Base-by-base conservation (phyloP, 2,329 filamentous ascomycete species). In the Pseudonectria buxi region DNA sequence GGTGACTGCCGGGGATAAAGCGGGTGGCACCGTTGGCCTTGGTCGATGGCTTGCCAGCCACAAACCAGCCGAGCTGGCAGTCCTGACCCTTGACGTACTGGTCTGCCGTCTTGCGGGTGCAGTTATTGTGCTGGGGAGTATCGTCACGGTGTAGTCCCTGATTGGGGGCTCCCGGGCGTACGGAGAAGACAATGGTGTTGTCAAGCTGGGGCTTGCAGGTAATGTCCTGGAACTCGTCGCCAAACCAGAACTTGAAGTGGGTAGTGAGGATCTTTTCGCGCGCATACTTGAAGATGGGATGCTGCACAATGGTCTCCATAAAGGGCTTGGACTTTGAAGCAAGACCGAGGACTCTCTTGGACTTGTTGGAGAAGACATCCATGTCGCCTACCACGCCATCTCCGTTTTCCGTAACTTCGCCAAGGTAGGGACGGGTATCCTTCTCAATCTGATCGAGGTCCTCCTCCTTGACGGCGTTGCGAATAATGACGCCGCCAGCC, bases 1-100 rank as follows among this genome's bases (percentile, higher is more conserved):
- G 36, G n/a, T 38, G 36, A 2, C 16, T 26, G 2, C 36, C 36
- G 6, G 36, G 36, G 14, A 38, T 38, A 25, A 38, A 38, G 10
- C 36, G 16, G 1, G 36, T 38, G 18, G 36, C 36, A 4, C 36
- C 36, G 14, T 38, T 38, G 11, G 18, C 36, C 32, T 30, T 33
- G 12, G 31, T 30, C 6, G 31, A 16, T 15, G 26, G 30, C n/a
- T 26, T 32, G 3, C 36, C 36, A 10, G 26, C 36, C 6, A 38
- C 32, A 27, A 38, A 38, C 3, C 33, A 29, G 14, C 31, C 36
- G 6, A 38, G 24, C 3, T 24, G 31, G 5, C 14, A 10, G 15
- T 38, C 36, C 7, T 18, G 31, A 22, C 31, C 31, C 5, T 29
- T 30, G 11, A 29, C 4, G 15, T 38, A 28, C 5, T 32, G 15